Percentiles rank a stretch among this genome's conserved stretches.
Evolutionary conservation across 192 early-diverging fungal species (phyloP).

Genomic region (Backusella luteola): DNA sequence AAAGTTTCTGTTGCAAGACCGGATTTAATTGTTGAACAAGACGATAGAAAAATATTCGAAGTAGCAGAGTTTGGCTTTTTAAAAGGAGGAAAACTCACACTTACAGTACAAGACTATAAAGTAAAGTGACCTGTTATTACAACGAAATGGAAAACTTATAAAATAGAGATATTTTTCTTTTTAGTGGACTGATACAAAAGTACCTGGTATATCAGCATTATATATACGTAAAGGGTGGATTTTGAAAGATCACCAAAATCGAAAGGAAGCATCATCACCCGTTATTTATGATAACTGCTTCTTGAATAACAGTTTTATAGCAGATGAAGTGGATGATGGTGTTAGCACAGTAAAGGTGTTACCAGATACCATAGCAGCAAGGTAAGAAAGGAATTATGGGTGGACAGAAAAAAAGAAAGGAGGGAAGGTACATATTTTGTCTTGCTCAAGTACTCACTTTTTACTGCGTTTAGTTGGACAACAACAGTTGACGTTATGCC

Average conservation of each 20-base stretch:
- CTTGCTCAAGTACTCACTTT: too few relatives aligned
- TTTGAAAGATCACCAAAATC: constrained; percentile 16
- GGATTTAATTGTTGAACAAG: background rate
- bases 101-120: constrained; percentile 38
- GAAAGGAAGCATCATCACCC: constrained; percentile 1
- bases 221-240: constrained; percentile 32
- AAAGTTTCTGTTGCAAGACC: background rate
- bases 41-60: constrained; percentile 10
- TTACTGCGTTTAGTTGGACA: background rate
- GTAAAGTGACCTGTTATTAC: background rate
- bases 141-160: background rate
- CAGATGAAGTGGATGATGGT: constrained; percentile 39
- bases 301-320: constrained; percentile 40
- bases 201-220: constrained; percentile 28
- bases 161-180: background rate
- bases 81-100: constrained; percentile 38
- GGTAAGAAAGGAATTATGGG: background rate
- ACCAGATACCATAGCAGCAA: constrained; percentile 7
- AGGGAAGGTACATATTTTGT: background rate
- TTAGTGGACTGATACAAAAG: constrained; percentile 25
- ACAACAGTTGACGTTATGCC: background rate
- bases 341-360: constrained; percentile 27
- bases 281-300: constrained; percentile 32
- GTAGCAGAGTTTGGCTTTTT: constrained; percentile 51
- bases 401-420: background rate